Evolutionary conservation across 495 filamentous ascomycete species (phyloP).

Genomic region (Hyaloscypha bicolor): DNA sequence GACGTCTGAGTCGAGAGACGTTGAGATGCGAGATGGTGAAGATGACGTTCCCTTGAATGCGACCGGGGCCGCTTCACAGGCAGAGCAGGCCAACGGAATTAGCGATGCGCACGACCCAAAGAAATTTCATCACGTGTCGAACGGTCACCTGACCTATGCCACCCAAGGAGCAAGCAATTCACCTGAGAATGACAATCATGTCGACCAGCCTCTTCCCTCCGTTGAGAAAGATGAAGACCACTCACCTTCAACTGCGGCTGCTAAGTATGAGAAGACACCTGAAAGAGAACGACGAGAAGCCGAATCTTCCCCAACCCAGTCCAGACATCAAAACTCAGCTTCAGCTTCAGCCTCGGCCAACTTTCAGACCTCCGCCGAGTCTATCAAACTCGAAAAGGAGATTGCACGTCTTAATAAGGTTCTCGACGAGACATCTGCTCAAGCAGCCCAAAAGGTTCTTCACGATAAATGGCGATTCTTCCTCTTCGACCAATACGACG

Average conservation of each 20-base stretch:
- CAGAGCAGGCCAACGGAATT: neutral
- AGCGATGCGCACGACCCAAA: neutral
- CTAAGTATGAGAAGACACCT: neutral
- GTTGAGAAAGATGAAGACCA: conserved; percentile 8
- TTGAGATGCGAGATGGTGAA: conserved; percentile 8
- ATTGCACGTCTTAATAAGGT: conserved; percentile 16
- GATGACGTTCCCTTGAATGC: neutral
- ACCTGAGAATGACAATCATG: neutral
- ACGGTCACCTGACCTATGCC: neutral
- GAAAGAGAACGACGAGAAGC: neutral
- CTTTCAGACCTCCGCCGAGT: neutral
- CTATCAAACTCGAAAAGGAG: conserved; percentile 22
- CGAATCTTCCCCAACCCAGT: neutral
- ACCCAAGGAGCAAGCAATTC: neutral
- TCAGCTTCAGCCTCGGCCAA: neutral
- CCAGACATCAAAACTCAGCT: neutral
- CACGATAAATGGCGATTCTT: conserved; percentile 25
- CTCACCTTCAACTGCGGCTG: conserved; percentile 9
- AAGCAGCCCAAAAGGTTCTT: conserved; percentile 24
- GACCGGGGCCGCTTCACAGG: neutral
- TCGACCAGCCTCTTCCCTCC: neutral
- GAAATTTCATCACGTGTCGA: neutral
- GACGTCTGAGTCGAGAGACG: conserved; percentile 4
- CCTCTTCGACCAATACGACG: conserved; percentile 19
- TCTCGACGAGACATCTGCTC: conserved; percentile 15